phyloP scores from a whole-genome alignment of 2,329 filamentous ascomycete genomes.

The Talaromyces piceae region DNA sequence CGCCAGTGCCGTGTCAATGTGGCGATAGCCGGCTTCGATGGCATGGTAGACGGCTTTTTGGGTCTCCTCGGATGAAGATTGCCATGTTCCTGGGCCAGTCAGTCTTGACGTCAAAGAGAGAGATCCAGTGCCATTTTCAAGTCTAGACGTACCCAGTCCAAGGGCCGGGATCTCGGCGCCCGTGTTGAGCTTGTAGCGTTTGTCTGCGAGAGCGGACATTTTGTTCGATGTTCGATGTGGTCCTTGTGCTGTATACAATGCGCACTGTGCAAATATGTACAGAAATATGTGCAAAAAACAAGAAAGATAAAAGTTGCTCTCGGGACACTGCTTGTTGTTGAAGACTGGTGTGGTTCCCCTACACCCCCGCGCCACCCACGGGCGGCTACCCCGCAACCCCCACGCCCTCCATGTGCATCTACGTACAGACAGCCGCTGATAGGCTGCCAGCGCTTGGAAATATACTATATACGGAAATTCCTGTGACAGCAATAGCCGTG shows the following conservation, averaged over 20 bases:
- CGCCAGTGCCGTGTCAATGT: constrained; percentile 44
- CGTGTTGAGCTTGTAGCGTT: constrained; percentile 41
- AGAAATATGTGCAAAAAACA: neutral
- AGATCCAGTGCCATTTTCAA: no score
- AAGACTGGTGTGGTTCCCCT: neutral
- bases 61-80: constrained; percentile 37
- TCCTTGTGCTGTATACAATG: neutral
- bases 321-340: no score
- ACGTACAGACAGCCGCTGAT: no score
- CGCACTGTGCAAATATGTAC: no score
- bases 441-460: no score
- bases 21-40: constrained; percentile 45
- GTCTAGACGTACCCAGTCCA: constrained; percentile 37
- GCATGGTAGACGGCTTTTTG: constrained; percentile 43
- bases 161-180: constrained; percentile 41
- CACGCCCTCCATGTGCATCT: neutral
- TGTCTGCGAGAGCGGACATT: constrained; percentile 16
- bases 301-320: neutral
- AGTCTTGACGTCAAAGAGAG: neutral
- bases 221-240: neutral
- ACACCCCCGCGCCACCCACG: neutral
- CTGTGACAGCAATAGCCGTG: neutral
- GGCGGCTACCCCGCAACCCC: neutral
- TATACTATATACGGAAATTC: neutral
- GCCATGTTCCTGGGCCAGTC: constrained; percentile 37